Evolutionary conservation across 768 basidiomycete species (phyloP), one percentile per base, ranked within the genome.

Genomic region (Candolleomyces eurysporus): DNA sequence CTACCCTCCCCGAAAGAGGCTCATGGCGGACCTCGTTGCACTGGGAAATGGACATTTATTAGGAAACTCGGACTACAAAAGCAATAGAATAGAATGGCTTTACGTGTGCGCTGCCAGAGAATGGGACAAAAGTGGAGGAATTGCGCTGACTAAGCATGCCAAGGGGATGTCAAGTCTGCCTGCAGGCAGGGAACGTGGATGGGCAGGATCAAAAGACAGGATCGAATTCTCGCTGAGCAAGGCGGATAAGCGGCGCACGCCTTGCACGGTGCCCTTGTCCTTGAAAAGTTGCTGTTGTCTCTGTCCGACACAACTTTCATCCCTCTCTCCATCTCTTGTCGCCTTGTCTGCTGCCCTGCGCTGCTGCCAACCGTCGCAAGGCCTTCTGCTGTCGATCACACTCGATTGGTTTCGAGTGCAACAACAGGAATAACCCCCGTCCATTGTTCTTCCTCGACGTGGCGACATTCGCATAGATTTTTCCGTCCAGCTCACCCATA

Each of bases 111-210:
- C n/a, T n/a, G n/a, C n/a, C n/a, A 55, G 31, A 55, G 53, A 36
- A 13, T 19, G 14, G 17, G 75, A 69, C 69, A 75, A 75, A 71
- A 64, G 74, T 71, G 63, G 70, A 63, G 68, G 63, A 74, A 72
- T 73, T 72, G 17, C n/a, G 48, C 42, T 63, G 61, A 62, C 59
- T 57, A 42, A 61, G 61, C 46, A 57, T 19, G 57, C 54, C 50
- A 61, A 50, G 54, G 40, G 57, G 53, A 57, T 57, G 56, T 45
- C 43, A 50, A 31, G 10, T 68, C 70, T 83, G 86, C 88, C 87
- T 88, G 86, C 85, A 89, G 88, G 88, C 88, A 86, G 75, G 78
- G 80, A 88, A 87, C 88, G 87, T 89, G 82, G 76, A 32, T 76
- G 82, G 74, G 75, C 77, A 73, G 74, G 77, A 84, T 85, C 82